These are phyloP conservation scores for Cymbopogon flexuosus DNA, from an alignment of 202 grass and related monocot genomes.

Conservation along the genomic window DNA sequence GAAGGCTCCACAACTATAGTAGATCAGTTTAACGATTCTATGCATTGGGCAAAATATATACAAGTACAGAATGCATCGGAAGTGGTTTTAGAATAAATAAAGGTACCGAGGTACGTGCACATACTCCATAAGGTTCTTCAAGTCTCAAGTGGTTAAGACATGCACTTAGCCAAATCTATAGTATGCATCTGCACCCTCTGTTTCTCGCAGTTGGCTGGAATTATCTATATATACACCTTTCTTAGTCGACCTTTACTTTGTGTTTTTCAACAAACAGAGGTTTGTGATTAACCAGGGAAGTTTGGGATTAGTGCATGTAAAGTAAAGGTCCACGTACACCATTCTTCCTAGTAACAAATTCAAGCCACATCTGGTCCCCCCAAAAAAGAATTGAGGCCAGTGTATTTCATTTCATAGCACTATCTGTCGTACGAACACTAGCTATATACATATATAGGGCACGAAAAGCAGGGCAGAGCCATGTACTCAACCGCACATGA, in stretches of 20 bases:
- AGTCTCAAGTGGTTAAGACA: constrained; percentile 1
- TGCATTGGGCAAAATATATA: constrained; percentile 35
- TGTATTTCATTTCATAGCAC: not conserved
- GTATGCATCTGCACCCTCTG: not conserved
- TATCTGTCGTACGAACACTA: constrained; percentile 21
- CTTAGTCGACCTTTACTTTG: not conserved
- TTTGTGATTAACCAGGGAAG: not conserved
- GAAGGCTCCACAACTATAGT: not conserved
- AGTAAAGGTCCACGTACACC: not conserved
- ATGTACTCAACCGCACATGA: constrained; percentile 53
- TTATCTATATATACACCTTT: not conserved
- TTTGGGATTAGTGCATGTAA: constrained; percentile 34
- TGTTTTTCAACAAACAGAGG: constrained; percentile 4
- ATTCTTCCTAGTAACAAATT: not conserved
- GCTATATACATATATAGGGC: not conserved
- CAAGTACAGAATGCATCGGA: not conserved
- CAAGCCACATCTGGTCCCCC: not conserved
- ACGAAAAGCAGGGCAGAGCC: constrained; percentile 7
- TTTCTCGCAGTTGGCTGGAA: not conserved
- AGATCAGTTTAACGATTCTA: not conserved
- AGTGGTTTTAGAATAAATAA: not conserved
- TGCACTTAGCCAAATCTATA: not conserved
- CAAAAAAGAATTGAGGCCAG: too few species aligned
- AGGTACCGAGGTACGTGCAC: not conserved
- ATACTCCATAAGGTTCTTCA: not conserved